These are phyloP conservation scores for Cercospora sp. DNA, from an alignment of 2,329 filamentous ascomycete species.

Conservation along the genomic window DNA sequence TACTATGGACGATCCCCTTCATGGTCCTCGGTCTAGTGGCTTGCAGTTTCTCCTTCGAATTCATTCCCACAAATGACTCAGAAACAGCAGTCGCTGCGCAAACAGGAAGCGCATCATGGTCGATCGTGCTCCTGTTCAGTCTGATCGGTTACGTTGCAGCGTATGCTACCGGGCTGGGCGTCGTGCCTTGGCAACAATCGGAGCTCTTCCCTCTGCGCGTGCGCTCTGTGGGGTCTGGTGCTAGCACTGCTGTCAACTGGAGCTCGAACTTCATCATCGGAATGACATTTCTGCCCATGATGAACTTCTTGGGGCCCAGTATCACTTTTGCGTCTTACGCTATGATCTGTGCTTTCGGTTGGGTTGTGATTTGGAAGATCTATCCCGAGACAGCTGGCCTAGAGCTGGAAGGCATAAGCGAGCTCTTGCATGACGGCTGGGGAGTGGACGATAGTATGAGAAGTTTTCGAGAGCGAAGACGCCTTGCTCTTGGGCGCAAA, in stretches of 20 bases:
- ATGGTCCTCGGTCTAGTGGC: conserved; percentile 74
- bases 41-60: conserved; percentile 71
- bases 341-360: conserved; percentile 66
- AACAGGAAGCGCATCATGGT: conserved; percentile 29
- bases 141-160: conserved; percentile 82
- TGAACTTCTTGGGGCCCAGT: conserved; percentile 70
- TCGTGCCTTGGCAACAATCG: conserved; percentile 94
- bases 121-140: conserved; percentile 65
- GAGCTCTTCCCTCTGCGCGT: conserved; percentile 79
- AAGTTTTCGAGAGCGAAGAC: conserved; percentile 5
- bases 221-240: conserved; percentile 68
- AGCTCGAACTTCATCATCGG: conserved; percentile 82
- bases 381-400: conserved; percentile 87
- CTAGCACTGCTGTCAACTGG: conserved; percentile 81
- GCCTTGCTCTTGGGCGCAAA: not conserved
- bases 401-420: conserved; percentile 76
- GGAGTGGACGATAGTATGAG: conserved; percentile 48
- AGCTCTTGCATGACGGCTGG: conserved; percentile 70
- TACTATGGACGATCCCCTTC: conserved; percentile 79
- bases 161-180: conserved; percentile 85
- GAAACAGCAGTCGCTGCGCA: not conserved
- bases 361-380: conserved; percentile 62
- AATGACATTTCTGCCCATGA: conserved; percentile 83
- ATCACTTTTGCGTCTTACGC: conserved; percentile 85
- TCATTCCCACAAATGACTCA: conserved; percentile 46